Evolutionary conservation across 805 yeast species (phyloP), one percentile per base, ranked within the genome.

Genomic region (Yarrowia sp.): DNA sequence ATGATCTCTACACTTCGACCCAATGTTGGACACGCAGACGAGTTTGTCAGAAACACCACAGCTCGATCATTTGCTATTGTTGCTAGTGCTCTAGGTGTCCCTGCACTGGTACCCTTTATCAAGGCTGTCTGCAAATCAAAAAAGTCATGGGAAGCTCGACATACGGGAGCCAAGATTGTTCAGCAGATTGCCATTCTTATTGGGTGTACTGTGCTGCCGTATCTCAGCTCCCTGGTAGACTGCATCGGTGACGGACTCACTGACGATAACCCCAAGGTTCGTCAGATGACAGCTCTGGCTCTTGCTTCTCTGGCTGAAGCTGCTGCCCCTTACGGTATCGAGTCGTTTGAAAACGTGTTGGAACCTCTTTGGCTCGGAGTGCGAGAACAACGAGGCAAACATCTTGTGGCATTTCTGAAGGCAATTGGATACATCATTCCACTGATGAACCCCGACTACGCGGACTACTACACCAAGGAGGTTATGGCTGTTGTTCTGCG

Each of bases 241-340:
- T 85, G 92, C 67, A 73, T 90, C 11, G 73, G 76, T 0, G 82
- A 82, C 1, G 83, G 87, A 0, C 70, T 93, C 17, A 76, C 78
- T 0, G 97, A 91, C 75, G 90, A 86, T 59, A 86, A 87, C 65
- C 72, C 84, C 12, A 85, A 82, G 48, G 88, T 92, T 0, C 78
- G 96, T 65, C 82, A 83, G 1, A 80, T 85, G 12, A 80, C 96
- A 0, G 96, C 96, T 0, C 77, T 81, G 36, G 86, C 97, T 0
- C 71, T 92, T 1, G 78, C 92, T 0, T 82, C 87, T 1, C 74
- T 93, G 35, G 98, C 98, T 0, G 92, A 89, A 58, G 86, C 90
- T 8, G 83, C 91, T 4, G 80, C 84, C 22, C 98, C 98, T 0
- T 90, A 88, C 75, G 99, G 98, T 51, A 88, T 90, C 64, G 97